Conservation (phyloP, 352 stramenopile species). For the Thraustotheca clavata region DNA sequence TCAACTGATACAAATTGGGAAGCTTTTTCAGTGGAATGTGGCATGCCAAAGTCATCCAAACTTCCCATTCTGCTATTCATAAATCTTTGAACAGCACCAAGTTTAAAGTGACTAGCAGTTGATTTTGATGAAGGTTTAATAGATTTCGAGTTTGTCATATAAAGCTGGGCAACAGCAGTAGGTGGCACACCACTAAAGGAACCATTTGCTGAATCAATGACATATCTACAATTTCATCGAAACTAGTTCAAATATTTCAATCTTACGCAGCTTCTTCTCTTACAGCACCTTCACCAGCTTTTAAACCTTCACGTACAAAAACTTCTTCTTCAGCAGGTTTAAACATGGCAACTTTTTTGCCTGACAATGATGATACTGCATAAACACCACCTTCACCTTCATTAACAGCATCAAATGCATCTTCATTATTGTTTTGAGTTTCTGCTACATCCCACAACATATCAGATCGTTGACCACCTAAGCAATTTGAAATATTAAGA, state of each 20-base stretch:
- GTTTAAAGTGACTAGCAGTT: conserved; percentile 43
- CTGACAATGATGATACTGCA: conserved; percentile 49
- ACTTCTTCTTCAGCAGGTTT: conserved; percentile 73
- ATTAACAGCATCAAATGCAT: conserved; percentile 40
- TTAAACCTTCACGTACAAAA: conserved; percentile 73
- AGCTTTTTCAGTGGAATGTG: conserved; percentile 43
- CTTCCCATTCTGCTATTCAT: conserved; percentile 61
- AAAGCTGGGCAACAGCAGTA: conserved; percentile 64
- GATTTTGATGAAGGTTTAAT: not conserved
- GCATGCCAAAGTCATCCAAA: conserved; percentile 78
- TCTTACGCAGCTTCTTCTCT: conserved; percentile 58
- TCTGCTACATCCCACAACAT: conserved; percentile 75
- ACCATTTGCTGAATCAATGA: conserved; percentile 67
- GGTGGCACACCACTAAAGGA: conserved; percentile 78
- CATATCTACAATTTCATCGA: conserved; percentile 28
- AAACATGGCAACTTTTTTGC: conserved; percentile 72
- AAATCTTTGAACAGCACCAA: conserved; percentile 80
- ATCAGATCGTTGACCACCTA: conserved; percentile 46
- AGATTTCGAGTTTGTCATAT: conserved; percentile 1
- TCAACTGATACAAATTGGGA: not conserved
- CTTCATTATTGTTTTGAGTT: conserved; percentile 37
- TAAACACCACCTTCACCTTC: conserved; percentile 70
- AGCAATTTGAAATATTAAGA: not conserved
- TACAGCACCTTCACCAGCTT: conserved; percentile 69
- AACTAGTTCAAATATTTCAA: not conserved